Percentiles rank a stretch among this genome's conserved stretches.
These are phyloP conservation scores for Heliamphora exappendiculata DNA, from an alignment of 148 eudicot genomes.

Conservation along the genomic window DNA sequence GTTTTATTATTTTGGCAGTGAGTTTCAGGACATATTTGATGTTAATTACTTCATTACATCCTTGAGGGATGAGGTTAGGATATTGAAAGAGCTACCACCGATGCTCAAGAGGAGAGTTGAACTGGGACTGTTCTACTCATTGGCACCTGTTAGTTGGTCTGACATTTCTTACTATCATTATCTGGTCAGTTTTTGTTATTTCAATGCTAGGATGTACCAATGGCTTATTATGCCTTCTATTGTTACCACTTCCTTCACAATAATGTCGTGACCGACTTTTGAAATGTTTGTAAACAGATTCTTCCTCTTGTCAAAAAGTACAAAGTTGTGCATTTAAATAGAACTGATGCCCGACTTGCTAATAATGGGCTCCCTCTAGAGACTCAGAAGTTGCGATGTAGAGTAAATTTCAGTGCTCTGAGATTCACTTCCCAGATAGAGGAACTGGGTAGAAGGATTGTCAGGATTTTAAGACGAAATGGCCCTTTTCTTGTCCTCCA, in stretches of 20 bases:
- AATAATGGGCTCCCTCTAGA: conserved; percentile 58
- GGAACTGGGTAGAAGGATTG: conserved; percentile 53
- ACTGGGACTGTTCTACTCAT: conserved; percentile 38
- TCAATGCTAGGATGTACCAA: not conserved
- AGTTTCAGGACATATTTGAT: conserved; percentile 64
- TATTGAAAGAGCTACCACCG: conserved; percentile 60
- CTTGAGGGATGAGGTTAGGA: conserved; percentile 60
- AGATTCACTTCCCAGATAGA: conserved; percentile 65
- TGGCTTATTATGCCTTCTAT: not conserved
- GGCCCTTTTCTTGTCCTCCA: conserved; percentile 69
- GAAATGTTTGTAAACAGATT: conserved; percentile 35
- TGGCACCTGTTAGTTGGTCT: conserved; percentile 79
- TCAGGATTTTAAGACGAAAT: conserved; percentile 41
- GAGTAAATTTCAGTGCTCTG: conserved; percentile 55
- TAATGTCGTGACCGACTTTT: conserved; percentile 6
- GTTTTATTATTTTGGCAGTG: conserved; percentile 31
- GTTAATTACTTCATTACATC: conserved; percentile 63
- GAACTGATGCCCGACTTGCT: conserved; percentile 68
- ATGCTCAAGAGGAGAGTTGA: conserved; percentile 50
- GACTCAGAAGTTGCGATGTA: conserved; percentile 58
- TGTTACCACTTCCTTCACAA: not conserved
- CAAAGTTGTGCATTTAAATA: conserved; percentile 64
- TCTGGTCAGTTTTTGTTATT: conserved; percentile 33
- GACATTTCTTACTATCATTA: conserved; percentile 64
- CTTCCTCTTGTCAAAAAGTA: conserved; percentile 55